Conservation (phyloP, 306 rosid species). For the Pyrus communis region DNA sequence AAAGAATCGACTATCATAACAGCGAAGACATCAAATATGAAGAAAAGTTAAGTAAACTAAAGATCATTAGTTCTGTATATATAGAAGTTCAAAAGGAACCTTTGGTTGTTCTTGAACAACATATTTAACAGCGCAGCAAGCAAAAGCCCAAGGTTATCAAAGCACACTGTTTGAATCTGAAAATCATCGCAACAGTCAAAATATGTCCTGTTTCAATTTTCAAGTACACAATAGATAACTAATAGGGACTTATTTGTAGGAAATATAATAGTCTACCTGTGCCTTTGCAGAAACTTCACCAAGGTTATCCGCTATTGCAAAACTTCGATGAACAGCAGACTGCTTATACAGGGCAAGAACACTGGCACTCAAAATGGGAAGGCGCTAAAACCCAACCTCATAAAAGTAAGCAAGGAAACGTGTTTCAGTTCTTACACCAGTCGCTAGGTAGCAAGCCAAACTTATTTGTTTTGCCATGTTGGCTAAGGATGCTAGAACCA, state of each 20-base stretch:
- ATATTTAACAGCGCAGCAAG: conserved; percentile 69
- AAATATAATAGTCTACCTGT: conserved; percentile 45
- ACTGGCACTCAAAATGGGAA: conserved; percentile 8
- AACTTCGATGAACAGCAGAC: conserved; percentile 89
- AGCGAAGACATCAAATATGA: background rate
- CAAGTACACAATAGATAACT: background rate
- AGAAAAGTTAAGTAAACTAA: background rate
- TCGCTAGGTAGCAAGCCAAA: conserved; percentile 74
- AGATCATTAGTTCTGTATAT: background rate
- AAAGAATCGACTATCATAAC: background rate
- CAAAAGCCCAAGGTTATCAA: conserved; percentile 81
- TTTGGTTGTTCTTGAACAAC: conserved; percentile 43
- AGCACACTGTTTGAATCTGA: conserved; percentile 97
- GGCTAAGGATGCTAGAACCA: conserved; percentile 86
- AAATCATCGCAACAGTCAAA: conserved; percentile 9
- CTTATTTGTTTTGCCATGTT: conserved; percentile 90
- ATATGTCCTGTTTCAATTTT: background rate
- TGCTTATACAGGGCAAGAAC: conserved; percentile 29
- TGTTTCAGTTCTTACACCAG: conserved; percentile 52
- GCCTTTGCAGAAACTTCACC: conserved; percentile 96
- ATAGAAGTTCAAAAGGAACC: conserved; percentile 36
- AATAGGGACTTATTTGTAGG: background rate
- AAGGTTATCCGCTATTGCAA: conserved; percentile 79
- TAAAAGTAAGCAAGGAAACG: background rate
- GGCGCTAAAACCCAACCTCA: background rate